A percentile compares a stretch with the other conserved stretches of the same genome.
phyloP scores from a whole-genome alignment of 495 filamentous ascomycete species.

The Aspergillus sclerotioniger region DNA sequence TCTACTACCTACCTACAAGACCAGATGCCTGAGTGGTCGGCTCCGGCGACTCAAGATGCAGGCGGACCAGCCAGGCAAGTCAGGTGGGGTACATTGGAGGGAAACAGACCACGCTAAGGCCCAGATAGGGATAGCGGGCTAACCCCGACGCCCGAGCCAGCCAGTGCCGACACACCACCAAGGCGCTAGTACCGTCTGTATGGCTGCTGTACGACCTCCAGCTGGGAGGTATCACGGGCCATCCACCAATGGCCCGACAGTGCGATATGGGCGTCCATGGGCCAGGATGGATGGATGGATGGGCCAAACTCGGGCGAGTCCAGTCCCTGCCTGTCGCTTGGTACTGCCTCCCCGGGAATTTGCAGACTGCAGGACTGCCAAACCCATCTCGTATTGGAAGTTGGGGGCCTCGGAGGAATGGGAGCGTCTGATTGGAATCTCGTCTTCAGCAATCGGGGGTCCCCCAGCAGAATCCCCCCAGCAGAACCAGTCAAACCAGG shows the following conservation, averaged over 20 bases:
- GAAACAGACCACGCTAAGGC: not conserved
- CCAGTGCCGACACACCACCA: not conserved
- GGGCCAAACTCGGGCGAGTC: not conserved
- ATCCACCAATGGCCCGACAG: not conserved
- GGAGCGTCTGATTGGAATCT: slow-evolving; percentile 2
- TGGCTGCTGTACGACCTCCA: not conserved
- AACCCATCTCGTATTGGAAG: not conserved
- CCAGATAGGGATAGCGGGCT: not conserved
- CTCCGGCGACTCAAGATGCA: not conserved
- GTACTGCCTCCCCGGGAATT: slow-evolving; percentile 1
- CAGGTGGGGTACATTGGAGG: not conserved
- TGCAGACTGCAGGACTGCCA: not conserved
- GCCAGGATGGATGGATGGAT: not conserved
- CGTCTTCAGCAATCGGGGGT: not conserved
- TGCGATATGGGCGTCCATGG: not conserved
- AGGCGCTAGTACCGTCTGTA: not conserved
- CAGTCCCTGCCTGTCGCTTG: slow-evolving; percentile 8
- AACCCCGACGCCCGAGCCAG: not conserved
- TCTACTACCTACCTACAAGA: no score
- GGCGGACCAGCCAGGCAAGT: slow-evolving; percentile 12
- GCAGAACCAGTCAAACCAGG: not conserved
- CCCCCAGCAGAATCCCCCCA: not conserved
- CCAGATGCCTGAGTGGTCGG: not conserved
- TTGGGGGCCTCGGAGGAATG: slow-evolving; percentile 9
- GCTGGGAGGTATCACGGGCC: not conserved